These are phyloP conservation scores for Cerioporus squamosus DNA, from an alignment of 1,284 basidiomycete species.

Conservation along the genomic window DNA sequence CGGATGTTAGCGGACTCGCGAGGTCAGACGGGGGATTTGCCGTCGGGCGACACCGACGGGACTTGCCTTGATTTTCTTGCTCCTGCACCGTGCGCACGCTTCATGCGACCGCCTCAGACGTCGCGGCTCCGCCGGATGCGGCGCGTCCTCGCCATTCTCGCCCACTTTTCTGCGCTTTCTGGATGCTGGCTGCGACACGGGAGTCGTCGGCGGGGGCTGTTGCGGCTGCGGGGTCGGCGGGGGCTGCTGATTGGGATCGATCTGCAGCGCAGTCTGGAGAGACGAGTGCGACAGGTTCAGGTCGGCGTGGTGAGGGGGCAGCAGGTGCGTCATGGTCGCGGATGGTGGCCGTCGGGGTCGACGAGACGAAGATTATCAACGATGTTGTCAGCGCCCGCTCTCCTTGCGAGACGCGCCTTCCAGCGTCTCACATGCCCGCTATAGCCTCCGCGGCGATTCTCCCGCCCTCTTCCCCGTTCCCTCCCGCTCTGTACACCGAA, in stretches of 20 bases:
- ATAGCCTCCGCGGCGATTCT: conserved; percentile 9
- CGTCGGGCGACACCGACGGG: conserved; percentile 83
- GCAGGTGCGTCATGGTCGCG: conserved; percentile 47
- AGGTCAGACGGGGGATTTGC: conserved; percentile 66
- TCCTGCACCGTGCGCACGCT: conserved; percentile 86
- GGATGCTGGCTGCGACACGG: conserved; percentile 33
- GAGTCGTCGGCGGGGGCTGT: conserved; percentile 43
- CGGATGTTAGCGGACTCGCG: conserved; percentile 26
- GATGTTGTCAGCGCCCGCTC: conserved; percentile 24
- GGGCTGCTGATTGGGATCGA: conserved; percentile 59
- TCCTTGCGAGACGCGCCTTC: conserved; percentile 15
- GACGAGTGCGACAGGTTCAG: conserved; percentile 45
- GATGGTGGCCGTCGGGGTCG: conserved; percentile 23
- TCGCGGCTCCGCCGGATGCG: conserved; percentile 66
- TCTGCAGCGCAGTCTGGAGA: conserved; percentile 64
- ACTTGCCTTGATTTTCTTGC: conserved; percentile 93
- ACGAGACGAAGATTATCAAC: conserved; percentile 20
- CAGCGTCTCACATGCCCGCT: conserved; percentile 18
- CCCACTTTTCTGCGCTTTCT: conserved; percentile 65
- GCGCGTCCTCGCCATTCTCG: conserved; percentile 53
- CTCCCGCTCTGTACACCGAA: not conserved
- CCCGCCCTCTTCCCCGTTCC: not conserved
- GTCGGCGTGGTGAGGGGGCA: conserved; percentile 51
- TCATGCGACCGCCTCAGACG: conserved; percentile 84
- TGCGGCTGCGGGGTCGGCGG: conserved; percentile 29